Percentiles rank a stretch among this genome's conserved stretches.
phyloP scores from a whole-genome alignment of 208 protist species.

The Polymyxa betae region DNA sequence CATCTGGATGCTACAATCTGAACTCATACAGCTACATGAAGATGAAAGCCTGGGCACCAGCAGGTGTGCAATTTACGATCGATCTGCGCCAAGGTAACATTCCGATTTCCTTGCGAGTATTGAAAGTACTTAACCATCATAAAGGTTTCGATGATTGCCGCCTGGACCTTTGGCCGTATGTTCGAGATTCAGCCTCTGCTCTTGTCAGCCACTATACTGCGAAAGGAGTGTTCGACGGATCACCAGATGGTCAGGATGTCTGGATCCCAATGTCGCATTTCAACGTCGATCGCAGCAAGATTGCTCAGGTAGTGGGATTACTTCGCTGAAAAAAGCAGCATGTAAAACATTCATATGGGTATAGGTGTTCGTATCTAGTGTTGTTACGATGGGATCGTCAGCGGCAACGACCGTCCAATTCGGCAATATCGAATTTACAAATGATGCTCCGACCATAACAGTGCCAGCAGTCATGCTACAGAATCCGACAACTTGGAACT shows the following conservation, averaged over 20 bases:
- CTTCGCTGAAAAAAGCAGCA: background rate
- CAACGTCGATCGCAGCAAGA: background rate
- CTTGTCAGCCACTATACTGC: background rate
- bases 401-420: background rate
- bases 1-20: conserved; percentile 22
- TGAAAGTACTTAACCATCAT: too few species aligned
- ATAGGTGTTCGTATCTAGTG: background rate
- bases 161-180: conserved; percentile 30
- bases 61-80: conserved; percentile 13
- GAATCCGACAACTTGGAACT: conserved; percentile 37
- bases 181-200: background rate
- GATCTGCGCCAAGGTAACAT: background rate
- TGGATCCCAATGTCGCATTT: conserved; percentile 15
- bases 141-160: conserved; percentile 18
- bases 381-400: background rate
- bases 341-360: background rate
- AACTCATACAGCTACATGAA: background rate
- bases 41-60: conserved; percentile 10
- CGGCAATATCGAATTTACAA: conserved; percentile 45
- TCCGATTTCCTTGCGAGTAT: too few species aligned
- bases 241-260: background rate
- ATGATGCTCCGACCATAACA: conserved; percentile 1
- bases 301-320: background rate
- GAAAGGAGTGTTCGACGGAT: conserved; percentile 34
- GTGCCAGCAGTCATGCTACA: background rate